Conservation (phyloP, 148 eudicot genomes). For the Linanthus parryae region DNA sequence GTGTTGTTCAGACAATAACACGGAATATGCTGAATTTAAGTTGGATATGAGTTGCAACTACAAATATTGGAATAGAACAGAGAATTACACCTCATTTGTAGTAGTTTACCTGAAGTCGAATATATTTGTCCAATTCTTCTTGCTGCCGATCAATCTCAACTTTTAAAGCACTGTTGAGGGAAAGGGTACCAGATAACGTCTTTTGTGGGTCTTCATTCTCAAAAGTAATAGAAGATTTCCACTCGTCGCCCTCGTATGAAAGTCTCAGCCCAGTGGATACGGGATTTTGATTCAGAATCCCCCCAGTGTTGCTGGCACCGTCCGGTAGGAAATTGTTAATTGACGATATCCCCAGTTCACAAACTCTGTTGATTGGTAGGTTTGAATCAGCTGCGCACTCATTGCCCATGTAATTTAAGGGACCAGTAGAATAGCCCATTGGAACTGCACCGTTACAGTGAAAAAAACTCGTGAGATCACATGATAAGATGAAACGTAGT, state of each 20-base stretch:
- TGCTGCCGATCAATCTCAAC: conserved; percentile 28
- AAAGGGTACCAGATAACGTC: conserved; percentile 20
- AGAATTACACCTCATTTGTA: too few relatives aligned
- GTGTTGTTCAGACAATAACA: neutral
- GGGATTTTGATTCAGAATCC: conserved; percentile 25
- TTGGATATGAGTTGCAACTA: too few relatives aligned
- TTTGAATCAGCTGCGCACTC: conserved; percentile 21
- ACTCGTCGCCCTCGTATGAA: conserved; percentile 44
- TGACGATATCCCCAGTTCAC: conserved; percentile 18
- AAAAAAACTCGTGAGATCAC: conserved; percentile 2
- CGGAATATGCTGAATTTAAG: too few relatives aligned
- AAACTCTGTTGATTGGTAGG: conserved; percentile 20
- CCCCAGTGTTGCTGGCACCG: conserved; percentile 20
- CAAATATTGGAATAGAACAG: too few relatives aligned
- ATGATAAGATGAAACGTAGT: too few relatives aligned
- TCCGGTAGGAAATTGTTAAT: conserved; percentile 17
- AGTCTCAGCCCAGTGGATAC: conserved; percentile 46
- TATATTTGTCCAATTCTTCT: conserved; percentile 35
- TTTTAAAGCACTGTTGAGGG: conserved; percentile 17
- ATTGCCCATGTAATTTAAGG: conserved; percentile 20
- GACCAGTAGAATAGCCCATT: conserved; percentile 20
- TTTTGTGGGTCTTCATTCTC: conserved; percentile 23
- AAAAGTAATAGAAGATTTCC: conserved; percentile 38
- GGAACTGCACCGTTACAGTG: conserved; percentile 22
- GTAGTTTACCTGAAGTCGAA: conserved; percentile 41